Percentiles rank a stretch among this genome's conserved stretches.
Conservation (phyloP, 2,329 filamentous ascomycete genomes). For the Paracamarosporium sp. region DNA sequence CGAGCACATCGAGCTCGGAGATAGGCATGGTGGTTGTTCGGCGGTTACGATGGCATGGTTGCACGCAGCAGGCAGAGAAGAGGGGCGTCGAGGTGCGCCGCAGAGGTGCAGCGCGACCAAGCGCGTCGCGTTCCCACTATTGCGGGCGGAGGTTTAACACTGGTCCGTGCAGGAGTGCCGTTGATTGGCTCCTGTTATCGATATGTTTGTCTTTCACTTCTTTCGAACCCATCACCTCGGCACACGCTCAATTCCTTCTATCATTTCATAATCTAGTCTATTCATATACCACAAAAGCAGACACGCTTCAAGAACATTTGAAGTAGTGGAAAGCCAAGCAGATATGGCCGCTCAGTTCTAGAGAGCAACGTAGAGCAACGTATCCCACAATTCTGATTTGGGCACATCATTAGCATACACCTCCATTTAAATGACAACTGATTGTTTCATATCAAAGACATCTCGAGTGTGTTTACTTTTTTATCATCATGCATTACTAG, state of each 20-base stretch:
- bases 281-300: too few species aligned
- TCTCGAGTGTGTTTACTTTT: too few species aligned
- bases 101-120: not conserved
- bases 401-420: too few species aligned
- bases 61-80: not conserved
- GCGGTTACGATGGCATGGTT: constrained; percentile 15
- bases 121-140: constrained; percentile 4
- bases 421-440: too few species aligned
- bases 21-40: constrained; percentile 28
- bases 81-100: not conserved
- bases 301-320: too few species aligned
- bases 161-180: not conserved
- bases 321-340: too few species aligned
- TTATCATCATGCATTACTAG: too few species aligned
- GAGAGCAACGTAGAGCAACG: too few species aligned
- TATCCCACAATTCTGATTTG: too few species aligned
- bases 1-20: constrained; percentile 48
- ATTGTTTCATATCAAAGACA: too few species aligned
- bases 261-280: too few species aligned
- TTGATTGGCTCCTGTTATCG: not conserved
- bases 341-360: too few species aligned
- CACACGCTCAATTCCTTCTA: not conserved
- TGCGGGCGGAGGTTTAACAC: not conserved
- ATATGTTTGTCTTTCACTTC: not conserved
- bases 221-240: not conserved